phyloP scores from a whole-genome alignment of 2,329 filamentous ascomycete species.

The Pseudomassariella vexata region DNA sequence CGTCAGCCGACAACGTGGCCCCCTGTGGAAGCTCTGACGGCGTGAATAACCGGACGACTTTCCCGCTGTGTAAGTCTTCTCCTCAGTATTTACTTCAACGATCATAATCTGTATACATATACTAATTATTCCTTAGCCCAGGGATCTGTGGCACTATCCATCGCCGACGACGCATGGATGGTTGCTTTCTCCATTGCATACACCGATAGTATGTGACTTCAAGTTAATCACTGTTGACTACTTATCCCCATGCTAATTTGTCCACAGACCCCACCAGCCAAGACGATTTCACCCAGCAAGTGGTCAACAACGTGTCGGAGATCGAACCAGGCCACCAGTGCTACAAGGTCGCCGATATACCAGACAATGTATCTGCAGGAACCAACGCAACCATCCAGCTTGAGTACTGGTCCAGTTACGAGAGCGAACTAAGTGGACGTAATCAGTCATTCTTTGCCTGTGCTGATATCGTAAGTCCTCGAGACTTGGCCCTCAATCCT shows the following conservation, averaged over 20 bases:
- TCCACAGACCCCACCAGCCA: slow-evolving; percentile 21
- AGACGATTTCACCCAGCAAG: slow-evolving; percentile 25
- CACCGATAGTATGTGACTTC: slow-evolving; percentile 29
- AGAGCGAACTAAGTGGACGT: slow-evolving; percentile 22
- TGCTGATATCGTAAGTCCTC: slow-evolving; percentile 28
- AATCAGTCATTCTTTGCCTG: slow-evolving; percentile 32
- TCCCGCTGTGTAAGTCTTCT: slow-evolving; percentile 38
- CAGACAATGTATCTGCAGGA: slow-evolving; percentile 19
- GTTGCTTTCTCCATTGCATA: slow-evolving; percentile 44
- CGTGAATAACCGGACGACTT: slow-evolving; percentile 39
- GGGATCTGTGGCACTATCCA: slow-evolving; percentile 42
- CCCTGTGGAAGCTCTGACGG: slow-evolving; percentile 44
- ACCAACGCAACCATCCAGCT: slow-evolving; percentile 30
- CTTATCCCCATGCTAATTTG: slow-evolving; percentile 2
- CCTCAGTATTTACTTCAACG: background rate
- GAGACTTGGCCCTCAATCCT: background rate
- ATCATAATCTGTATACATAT: no score
- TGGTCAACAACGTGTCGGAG: slow-evolving; percentile 21
- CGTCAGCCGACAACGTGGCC: slow-evolving; percentile 40
- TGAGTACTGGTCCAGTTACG: slow-evolving; percentile 26
- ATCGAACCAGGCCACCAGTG: slow-evolving; percentile 31
- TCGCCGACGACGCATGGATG: slow-evolving; percentile 45
- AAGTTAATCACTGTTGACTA: no score
- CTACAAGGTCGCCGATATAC: slow-evolving; percentile 24
- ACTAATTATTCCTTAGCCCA: no score